A percentile compares a stretch with the other conserved stretches of the same genome.
phyloP scores from a whole-genome alignment of 1,284 basidiomycete species.

The Sphaerobolus stellatus region DNA sequence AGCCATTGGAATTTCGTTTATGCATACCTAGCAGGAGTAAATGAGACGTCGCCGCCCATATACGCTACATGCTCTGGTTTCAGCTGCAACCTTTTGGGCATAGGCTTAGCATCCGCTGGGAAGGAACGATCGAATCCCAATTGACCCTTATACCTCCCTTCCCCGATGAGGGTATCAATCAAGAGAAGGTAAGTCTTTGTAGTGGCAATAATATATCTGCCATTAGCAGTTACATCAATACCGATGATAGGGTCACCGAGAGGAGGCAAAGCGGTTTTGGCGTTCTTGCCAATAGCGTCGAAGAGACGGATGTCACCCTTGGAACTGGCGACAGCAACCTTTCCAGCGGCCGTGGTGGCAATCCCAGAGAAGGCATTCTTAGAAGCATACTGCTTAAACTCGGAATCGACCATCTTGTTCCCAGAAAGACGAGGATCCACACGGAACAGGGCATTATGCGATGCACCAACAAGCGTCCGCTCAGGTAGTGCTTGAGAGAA shows the following conservation, averaged over 20 bases:
- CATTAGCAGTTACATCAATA: slow-evolving; percentile 92
- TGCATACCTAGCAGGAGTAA: slow-evolving; percentile 85
- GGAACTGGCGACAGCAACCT: slow-evolving; percentile 90
- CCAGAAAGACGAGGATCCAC: slow-evolving; percentile 94
- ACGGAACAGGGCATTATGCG: slow-evolving; percentile 94
- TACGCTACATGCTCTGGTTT: slow-evolving; percentile 92
- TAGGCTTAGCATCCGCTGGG: slow-evolving; percentile 91
- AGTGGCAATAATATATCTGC: slow-evolving; percentile 94
- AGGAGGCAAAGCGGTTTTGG: slow-evolving; percentile 97
- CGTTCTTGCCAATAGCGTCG: slow-evolving; percentile 96
- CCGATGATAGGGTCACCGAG: slow-evolving; percentile 95
- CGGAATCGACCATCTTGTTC: slow-evolving; percentile 89
- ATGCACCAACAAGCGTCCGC: slow-evolving; percentile 91
- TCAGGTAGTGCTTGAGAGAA: slow-evolving; percentile 93
- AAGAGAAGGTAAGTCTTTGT: slow-evolving; percentile 93
- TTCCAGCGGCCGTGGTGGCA: slow-evolving; percentile 83
- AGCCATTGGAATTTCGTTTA: neutral
- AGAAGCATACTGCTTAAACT: slow-evolving; percentile 94
- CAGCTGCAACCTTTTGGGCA: slow-evolving; percentile 86
- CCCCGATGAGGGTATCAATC: slow-evolving; percentile 94
- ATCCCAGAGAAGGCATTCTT: slow-evolving; percentile 97
- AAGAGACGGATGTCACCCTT: slow-evolving; percentile 97
- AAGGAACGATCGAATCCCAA: slow-evolving; percentile 95
- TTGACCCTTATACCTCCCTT: slow-evolving; percentile 83
- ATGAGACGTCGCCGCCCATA: slow-evolving; percentile 87